phyloP scores from a whole-genome alignment of 2,329 filamentous ascomycete genomes.

The Alternaria panax region DNA sequence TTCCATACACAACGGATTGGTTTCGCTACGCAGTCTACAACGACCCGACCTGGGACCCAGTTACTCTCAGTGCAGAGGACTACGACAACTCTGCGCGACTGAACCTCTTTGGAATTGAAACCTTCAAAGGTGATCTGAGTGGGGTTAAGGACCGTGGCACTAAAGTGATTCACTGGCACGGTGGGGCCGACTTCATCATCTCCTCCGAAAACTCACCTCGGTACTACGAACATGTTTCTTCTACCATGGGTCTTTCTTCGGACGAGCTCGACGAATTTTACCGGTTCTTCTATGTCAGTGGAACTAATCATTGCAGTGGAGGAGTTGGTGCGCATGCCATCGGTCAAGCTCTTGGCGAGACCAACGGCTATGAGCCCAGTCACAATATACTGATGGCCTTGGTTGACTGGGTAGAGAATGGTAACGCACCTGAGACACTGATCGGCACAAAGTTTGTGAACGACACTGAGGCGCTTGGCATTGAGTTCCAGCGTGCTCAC shows the following conservation, averaged over 20 bases:
- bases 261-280: constrained; percentile 55
- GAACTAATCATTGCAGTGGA: constrained; percentile 60
- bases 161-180: constrained; percentile 59
- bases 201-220: constrained; percentile 54
- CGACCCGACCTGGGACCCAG: constrained; percentile 53
- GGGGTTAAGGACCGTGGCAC: constrained; percentile 49
- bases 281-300: constrained; percentile 61
- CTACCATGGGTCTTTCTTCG: constrained; percentile 51
- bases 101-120: constrained; percentile 50
- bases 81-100: constrained; percentile 48
- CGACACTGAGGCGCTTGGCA: constrained; percentile 35
- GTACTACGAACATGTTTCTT: constrained; percentile 59
- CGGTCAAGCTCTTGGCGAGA: constrained; percentile 32
- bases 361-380: constrained; percentile 44
- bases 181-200: constrained; percentile 55
- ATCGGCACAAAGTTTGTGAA: constrained; percentile 44
- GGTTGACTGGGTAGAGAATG: constrained; percentile 57
- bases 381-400: constrained; percentile 58
- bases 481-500: constrained; percentile 45
- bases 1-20: constrained; percentile 57
- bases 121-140: constrained; percentile 53
- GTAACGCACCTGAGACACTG: constrained; percentile 52
- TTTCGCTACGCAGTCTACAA: constrained; percentile 59
- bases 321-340: constrained; percentile 56
- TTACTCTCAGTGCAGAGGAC: constrained; percentile 51